A percentile compares a stretch with the other conserved stretches of the same genome.
Conservation (phyloP, 208 protist genomes). For the Tritrichomonas musculus region DNA sequence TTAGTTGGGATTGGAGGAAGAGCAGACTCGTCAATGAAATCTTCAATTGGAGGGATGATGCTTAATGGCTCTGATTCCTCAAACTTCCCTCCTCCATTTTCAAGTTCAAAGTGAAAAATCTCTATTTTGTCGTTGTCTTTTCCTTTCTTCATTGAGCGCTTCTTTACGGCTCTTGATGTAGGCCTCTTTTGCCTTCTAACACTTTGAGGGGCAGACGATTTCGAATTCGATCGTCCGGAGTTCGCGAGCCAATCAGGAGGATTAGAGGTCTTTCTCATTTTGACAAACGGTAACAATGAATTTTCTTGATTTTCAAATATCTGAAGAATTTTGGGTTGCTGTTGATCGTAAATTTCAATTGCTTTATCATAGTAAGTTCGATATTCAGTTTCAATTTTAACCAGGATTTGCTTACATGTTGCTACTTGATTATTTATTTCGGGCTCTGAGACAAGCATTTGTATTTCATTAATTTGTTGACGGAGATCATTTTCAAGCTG, state of each 20-base stretch:
- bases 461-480: background rate
- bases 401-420: background rate
- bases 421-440: background rate
- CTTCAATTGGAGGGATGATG: background rate
- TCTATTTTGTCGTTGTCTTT: background rate
- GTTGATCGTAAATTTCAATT: background rate
- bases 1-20: too few species aligned
- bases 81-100: background rate
- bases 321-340: background rate
- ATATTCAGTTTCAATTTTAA: conserved; percentile 2
- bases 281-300: background rate
- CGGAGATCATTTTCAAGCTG: background rate
- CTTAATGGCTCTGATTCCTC: background rate
- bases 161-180: background rate
- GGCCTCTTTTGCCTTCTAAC: too few species aligned
- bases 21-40: background rate
- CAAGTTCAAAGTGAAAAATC: background rate
- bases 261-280: background rate
- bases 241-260: background rate
- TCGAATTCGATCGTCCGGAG: too few species aligned
- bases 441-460: background rate
- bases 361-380: background rate
- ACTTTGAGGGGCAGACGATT: too few species aligned
- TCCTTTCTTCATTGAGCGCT: background rate
- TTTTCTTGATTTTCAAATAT: background rate